phyloP scores from a whole-genome alignment of 2,329 filamentous ascomycete genomes.

The Lecanicillium sp. region DNA sequence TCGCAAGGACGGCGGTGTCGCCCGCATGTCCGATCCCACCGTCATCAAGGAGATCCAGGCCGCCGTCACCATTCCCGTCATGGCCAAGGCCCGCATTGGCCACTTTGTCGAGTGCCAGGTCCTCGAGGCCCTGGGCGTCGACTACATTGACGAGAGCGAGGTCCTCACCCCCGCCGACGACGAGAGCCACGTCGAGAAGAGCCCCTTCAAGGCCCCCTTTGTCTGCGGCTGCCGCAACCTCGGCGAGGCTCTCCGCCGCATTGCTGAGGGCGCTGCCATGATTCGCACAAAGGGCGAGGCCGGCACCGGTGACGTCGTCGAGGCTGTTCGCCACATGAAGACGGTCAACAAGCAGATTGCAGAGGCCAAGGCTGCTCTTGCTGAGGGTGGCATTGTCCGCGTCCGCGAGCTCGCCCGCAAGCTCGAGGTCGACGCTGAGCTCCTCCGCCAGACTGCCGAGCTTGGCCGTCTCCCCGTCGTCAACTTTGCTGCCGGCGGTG shows the following conservation, averaged over 20 bases:
- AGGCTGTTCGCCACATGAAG: constrained; percentile 94
- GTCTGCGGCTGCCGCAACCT: constrained; percentile 95
- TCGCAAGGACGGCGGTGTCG: constrained; percentile 82
- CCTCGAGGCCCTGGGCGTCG: constrained; percentile 86
- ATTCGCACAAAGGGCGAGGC: constrained; percentile 98
- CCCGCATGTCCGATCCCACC: constrained; percentile 89
- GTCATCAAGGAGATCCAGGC: constrained; percentile 96
- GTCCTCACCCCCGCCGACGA: constrained; percentile 93
- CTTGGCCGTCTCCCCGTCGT: constrained; percentile 86
- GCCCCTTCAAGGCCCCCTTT: constrained; percentile 74
- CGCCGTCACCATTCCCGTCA: constrained; percentile 93
- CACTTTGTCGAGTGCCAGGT: constrained; percentile 99
- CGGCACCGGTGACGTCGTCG: constrained; percentile 92
- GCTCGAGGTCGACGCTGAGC: constrained; percentile 65
- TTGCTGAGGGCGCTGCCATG: constrained; percentile 94
- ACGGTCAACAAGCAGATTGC: constrained; percentile 78
- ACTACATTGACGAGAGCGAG: constrained; percentile 98
- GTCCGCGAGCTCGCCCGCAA: constrained; percentile 70
- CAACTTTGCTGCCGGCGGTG: constrained; percentile 96
- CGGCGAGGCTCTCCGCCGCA: constrained; percentile 83
- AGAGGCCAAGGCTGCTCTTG: constrained; percentile 67
- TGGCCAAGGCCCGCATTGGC: constrained; percentile 97
- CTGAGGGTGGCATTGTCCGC: constrained; percentile 39
- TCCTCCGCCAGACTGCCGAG: constrained; percentile 81
- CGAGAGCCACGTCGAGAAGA: constrained; percentile 85